These are phyloP conservation scores for Verticillium isaacii DNA, from an alignment of 2,329 filamentous ascomycete genomes.

Conservation along the genomic window DNA sequence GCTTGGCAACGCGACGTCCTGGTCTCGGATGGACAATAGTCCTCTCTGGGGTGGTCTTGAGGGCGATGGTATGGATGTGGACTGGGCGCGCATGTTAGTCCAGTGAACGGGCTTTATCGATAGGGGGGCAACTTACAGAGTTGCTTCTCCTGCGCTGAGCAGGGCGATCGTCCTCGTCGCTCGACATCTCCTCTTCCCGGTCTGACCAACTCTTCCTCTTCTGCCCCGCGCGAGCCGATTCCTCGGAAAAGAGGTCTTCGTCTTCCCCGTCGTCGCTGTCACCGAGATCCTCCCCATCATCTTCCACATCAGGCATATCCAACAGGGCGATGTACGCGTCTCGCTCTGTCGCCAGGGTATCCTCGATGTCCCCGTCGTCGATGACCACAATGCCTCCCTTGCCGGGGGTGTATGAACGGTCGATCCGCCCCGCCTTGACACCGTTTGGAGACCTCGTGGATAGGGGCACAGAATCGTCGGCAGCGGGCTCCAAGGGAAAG, in stretches of 20 bases:
- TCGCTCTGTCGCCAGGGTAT: conserved; percentile 68
- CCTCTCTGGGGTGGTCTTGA: conserved; percentile 54
- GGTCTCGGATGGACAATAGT: conserved; percentile 38
- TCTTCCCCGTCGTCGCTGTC: conserved; percentile 54
- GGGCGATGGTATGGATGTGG: conserved; percentile 63
- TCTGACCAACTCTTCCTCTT: conserved; percentile 81
- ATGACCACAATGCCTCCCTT: conserved; percentile 89
- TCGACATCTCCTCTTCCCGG: conserved; percentile 62
- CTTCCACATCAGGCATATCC: conserved; percentile 86
- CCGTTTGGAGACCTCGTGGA: conserved; percentile 55
- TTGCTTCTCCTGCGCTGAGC: conserved; percentile 81
- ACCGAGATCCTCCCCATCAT: conserved; percentile 61
- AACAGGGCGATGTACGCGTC: conserved; percentile 81
- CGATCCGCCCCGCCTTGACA: conserved; percentile 68
- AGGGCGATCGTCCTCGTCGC: conserved; percentile 71
- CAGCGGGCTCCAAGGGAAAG: conserved; percentile 49
- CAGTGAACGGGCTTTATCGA: not conserved
- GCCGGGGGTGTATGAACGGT: conserved; percentile 67
- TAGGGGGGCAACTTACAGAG: conserved; percentile 52
- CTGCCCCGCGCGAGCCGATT: conserved; percentile 42
- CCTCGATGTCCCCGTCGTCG: conserved; percentile 92
- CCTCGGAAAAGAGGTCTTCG: conserved; percentile 41
- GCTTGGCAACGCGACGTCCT: conserved; percentile 33
- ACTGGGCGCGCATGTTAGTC: conserved; percentile 35
- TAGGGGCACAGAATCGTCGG: conserved; percentile 40